Evolutionary conservation across 1,284 basidiomycete genomes (phyloP).

Genomic region (Naganishia liquefaciens): DNA sequence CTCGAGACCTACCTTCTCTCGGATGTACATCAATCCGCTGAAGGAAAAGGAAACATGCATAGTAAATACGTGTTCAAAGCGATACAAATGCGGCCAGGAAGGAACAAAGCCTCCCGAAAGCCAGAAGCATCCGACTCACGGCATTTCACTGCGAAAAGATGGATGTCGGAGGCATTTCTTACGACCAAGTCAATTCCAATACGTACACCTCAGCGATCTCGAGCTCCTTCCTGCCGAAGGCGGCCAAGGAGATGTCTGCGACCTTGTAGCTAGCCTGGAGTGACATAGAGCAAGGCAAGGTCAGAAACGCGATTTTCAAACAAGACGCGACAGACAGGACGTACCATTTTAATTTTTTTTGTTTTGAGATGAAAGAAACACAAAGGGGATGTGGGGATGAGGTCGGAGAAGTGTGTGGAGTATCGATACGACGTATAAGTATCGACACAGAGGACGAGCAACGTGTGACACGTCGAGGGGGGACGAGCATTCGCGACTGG

Average conservation of each 20-base stretch:
- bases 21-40: constrained; percentile 74
- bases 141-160: background rate
- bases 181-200: too few species aligned
- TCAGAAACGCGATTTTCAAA: constrained; percentile 27
- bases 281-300: background rate
- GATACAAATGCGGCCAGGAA: background rate
- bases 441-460: background rate
- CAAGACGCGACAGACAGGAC: constrained; percentile 19
- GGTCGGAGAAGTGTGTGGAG: too few species aligned
- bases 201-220: constrained; percentile 75
- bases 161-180: background rate
- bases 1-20: constrained; percentile 84
- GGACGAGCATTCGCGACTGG: background rate
- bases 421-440: background rate
- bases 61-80: too few species aligned
- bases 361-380: constrained; percentile 18
- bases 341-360: constrained; percentile 26
- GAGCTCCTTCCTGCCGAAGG: constrained; percentile 86
- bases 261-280: constrained; percentile 46
- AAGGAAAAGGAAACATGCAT: too few species aligned
- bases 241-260: constrained; percentile 86
- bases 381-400: constrained; percentile 7
- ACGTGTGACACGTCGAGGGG: constrained; percentile 14
- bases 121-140: background rate
- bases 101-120: too few species aligned